A percentile compares a stretch with the other conserved stretches of the same genome.
Conservation (phyloP, 2,329 filamentous ascomycete species). For the Capronia americana region DNA sequence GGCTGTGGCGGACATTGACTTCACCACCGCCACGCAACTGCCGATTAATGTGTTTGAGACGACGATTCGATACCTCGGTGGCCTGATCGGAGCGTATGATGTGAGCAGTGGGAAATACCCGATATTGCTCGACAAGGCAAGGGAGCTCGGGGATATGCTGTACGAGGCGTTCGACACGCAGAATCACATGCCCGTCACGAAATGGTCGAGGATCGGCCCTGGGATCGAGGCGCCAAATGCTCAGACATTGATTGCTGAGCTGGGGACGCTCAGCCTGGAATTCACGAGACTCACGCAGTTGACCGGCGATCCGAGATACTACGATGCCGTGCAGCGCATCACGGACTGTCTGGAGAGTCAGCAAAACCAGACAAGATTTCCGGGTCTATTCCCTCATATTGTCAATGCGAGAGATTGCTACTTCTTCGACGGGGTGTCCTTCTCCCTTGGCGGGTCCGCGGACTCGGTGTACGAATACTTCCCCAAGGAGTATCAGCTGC, state of each 20-base stretch:
- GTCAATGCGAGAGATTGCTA: slow-evolving; percentile 57
- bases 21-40: slow-evolving; percentile 56
- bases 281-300: slow-evolving; percentile 70
- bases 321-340: slow-evolving; percentile 67
- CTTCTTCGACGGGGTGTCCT: slow-evolving; percentile 43
- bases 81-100: slow-evolving; percentile 48
- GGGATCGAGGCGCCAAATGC: slow-evolving; percentile 41
- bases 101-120: slow-evolving; percentile 57
- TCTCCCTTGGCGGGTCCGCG: slow-evolving; percentile 61
- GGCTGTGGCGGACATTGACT: slow-evolving; percentile 67
- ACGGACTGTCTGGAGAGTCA: slow-evolving; percentile 60
- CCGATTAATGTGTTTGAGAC: slow-evolving; percentile 50
- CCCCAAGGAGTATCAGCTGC: slow-evolving; percentile 53
- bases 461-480: slow-evolving; percentile 66
- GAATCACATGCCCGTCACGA: slow-evolving; percentile 68
- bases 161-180: slow-evolving; percentile 54
- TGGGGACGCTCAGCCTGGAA: slow-evolving; percentile 67
- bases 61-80: slow-evolving; percentile 50
- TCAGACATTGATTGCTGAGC: slow-evolving; percentile 51
- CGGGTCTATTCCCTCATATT: slow-evolving; percentile 67
- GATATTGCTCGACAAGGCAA: slow-evolving; percentile 48
- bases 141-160: slow-evolving; percentile 52
- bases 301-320: slow-evolving; percentile 65
- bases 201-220: slow-evolving; percentile 55
- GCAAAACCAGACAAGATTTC: slow-evolving; percentile 62